These are phyloP conservation scores for Epichloe festucae DNA, from an alignment of 2,329 filamentous ascomycete species.

Conservation along the genomic window DNA sequence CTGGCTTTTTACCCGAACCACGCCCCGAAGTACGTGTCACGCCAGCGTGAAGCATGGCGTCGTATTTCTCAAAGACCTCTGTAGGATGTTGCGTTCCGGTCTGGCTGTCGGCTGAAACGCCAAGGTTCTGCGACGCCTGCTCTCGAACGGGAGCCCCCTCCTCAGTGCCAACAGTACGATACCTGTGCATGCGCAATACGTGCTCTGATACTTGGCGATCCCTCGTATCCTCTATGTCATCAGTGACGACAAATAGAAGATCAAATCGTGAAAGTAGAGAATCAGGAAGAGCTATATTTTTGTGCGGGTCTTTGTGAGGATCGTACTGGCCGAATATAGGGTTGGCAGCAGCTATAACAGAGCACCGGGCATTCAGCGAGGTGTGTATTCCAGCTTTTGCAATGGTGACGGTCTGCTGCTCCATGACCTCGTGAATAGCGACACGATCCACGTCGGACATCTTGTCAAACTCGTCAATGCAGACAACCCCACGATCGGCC, in stretches of 20 bases:
- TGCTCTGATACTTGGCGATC: conserved; percentile 92
- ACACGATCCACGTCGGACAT: conserved; percentile 98
- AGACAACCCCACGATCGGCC: conserved; percentile 90
- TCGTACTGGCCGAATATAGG: conserved; percentile 98
- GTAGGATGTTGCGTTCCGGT: conserved; percentile 61
- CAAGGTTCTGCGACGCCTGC: conserved; percentile 68
- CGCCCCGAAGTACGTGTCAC: conserved; percentile 65
- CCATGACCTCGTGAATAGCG: conserved; percentile 99
- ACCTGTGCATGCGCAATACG: conserved; percentile 92
- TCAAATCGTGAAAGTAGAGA: conserved; percentile 96
- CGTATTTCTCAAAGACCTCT: conserved; percentile 92
- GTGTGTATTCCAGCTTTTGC: conserved; percentile 98
- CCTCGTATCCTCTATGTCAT: conserved; percentile 89
- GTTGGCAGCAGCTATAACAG: conserved; percentile 91
- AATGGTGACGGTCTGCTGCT: conserved; percentile 98
- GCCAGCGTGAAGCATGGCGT: conserved; percentile 88
- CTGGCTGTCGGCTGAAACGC: conserved; percentile 73
- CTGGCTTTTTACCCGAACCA: conserved; percentile 61
- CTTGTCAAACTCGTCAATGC: conserved; percentile 99
- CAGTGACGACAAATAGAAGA: conserved; percentile 91
- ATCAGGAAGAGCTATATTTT: conserved; percentile 94
- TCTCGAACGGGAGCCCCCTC: conserved; percentile 87
- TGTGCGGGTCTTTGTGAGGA: conserved; percentile 95
- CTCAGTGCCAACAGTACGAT: conserved; percentile 82
- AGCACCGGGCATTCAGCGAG: conserved; percentile 89